Percentiles rank a stretch among this genome's conserved stretches.
Conservation (phyloP, 257 asterid genomes). For the Solanum sejunctum region DNA sequence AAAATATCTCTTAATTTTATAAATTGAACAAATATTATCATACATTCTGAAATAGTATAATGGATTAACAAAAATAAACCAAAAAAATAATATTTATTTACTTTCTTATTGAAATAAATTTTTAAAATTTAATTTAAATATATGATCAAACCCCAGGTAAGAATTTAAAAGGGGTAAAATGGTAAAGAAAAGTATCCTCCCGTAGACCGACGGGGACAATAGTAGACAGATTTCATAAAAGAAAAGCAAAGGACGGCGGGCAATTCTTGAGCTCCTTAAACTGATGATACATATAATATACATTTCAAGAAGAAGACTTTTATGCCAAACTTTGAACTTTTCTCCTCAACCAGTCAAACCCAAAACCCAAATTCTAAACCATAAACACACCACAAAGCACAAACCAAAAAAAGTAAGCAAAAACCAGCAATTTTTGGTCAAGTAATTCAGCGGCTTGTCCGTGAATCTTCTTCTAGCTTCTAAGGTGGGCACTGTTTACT, state of each 20-base stretch:
- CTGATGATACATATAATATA: not conserved
- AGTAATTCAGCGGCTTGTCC: not conserved
- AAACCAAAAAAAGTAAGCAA: not conserved
- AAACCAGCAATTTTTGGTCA: not conserved
- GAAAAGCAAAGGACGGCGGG: not conserved
- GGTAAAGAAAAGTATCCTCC: not conserved
- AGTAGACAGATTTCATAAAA: not conserved
- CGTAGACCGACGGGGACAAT: not conserved
- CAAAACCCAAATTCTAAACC: not conserved
- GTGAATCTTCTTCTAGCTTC: not conserved
- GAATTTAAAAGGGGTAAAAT: not conserved
- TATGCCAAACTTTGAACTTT: not conserved
- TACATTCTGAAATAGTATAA: too few species aligned
- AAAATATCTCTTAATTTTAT: too few species aligned
- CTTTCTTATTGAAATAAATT: not conserved
- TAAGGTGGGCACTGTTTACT: not conserved
- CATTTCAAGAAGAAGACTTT: not conserved
- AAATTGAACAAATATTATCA: too few species aligned
- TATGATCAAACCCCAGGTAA: not conserved
- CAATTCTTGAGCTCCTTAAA: not conserved
- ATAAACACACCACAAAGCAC: not conserved
- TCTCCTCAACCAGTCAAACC: not conserved
- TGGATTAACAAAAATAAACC: too few species aligned
- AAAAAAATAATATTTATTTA: not conserved
- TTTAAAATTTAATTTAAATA: not conserved